Conservation (phyloP, 2,329 filamentous ascomycete genomes). For the Pseudopithomyces chartarum region DNA sequence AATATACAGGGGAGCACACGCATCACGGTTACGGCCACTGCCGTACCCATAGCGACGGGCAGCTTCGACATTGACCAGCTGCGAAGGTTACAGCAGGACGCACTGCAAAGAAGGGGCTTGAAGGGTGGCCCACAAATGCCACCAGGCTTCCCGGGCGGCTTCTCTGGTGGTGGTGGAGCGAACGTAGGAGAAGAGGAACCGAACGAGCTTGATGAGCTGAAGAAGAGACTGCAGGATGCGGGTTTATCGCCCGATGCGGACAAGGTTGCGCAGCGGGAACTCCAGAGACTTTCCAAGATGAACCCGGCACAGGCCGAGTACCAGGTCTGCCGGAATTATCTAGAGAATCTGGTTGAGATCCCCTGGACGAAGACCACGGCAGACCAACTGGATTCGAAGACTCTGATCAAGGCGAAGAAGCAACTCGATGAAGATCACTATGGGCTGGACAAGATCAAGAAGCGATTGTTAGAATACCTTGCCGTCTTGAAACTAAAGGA, state of each 20-base stretch:
- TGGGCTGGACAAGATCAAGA: conserved; percentile 95
- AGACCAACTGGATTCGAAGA: conserved; percentile 82
- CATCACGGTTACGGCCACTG: conserved; percentile 76
- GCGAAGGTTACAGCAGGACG: conserved; percentile 50
- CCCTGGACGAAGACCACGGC: conserved; percentile 87
- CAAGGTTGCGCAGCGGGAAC: conserved; percentile 88
- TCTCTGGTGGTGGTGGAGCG: conserved; percentile 52
- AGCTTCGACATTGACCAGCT: conserved; percentile 52
- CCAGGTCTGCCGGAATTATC: conserved; percentile 87
- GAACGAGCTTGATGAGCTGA: conserved; percentile 89
- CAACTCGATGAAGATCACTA: conserved; percentile 97
- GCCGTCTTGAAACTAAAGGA: conserved; percentile 97
- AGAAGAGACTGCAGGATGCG: conserved; percentile 83
- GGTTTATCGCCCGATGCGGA: conserved; percentile 81
- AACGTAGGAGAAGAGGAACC: conserved; percentile 72
- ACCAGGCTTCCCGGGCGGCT: conserved; percentile 47
- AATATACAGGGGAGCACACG: conserved; percentile 86
- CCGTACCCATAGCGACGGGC: conserved; percentile 50
- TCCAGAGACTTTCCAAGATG: conserved; percentile 91
- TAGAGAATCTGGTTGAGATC: conserved; percentile 92
- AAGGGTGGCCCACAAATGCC: conserved; percentile 38
- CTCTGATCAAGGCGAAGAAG: conserved; percentile 77
- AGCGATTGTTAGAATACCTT: conserved; percentile 90
- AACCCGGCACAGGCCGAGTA: conserved; percentile 95
- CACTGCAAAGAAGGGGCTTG: conserved; percentile 42